These are phyloP conservation scores for Phyllostachys edulis DNA, from an alignment of 176 grass and related monocot genomes.

Conservation along the genomic window DNA sequence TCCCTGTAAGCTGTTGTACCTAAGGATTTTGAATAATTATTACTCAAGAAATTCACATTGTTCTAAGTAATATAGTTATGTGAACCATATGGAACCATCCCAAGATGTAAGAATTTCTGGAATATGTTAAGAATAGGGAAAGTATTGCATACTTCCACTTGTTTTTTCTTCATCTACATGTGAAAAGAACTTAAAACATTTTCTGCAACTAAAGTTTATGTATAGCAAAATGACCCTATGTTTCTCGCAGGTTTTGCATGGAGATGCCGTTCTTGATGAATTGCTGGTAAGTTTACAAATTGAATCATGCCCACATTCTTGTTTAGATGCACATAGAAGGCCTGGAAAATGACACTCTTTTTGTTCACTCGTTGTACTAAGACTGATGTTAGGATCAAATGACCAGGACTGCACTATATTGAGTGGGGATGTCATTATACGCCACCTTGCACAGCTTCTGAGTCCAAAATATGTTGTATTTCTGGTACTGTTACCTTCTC, in stretches of 20 bases:
- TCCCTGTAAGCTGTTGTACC: conserved; percentile 64
- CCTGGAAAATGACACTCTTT: not conserved
- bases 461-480: conserved; percentile 86
- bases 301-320: not conserved
- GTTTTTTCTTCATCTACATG: not conserved
- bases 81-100: not conserved
- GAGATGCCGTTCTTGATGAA: conserved; percentile 92
- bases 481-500: conserved; percentile 68
- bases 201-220: not conserved
- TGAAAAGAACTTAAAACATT: not conserved
- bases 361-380: conserved; percentile 18
- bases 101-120: not conserved
- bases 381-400: conserved; percentile 56
- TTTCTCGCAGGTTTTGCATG: conserved; percentile 82
- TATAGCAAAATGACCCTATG: not conserved
- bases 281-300: conserved; percentile 47
- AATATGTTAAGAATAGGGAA: not conserved
- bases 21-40: conserved; percentile 13
- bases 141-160: not conserved
- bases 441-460: conserved; percentile 81
- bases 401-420: conserved; percentile 89
- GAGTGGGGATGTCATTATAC: conserved; percentile 95
- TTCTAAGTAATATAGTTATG: conserved; percentile 18
- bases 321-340: conserved; percentile 9
- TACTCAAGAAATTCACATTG: not conserved